Evolutionary conservation across 2,329 filamentous ascomycete species (phyloP), one percentile per base, ranked within the genome.

Genomic region (Trichoderma koningiopsis): DNA sequence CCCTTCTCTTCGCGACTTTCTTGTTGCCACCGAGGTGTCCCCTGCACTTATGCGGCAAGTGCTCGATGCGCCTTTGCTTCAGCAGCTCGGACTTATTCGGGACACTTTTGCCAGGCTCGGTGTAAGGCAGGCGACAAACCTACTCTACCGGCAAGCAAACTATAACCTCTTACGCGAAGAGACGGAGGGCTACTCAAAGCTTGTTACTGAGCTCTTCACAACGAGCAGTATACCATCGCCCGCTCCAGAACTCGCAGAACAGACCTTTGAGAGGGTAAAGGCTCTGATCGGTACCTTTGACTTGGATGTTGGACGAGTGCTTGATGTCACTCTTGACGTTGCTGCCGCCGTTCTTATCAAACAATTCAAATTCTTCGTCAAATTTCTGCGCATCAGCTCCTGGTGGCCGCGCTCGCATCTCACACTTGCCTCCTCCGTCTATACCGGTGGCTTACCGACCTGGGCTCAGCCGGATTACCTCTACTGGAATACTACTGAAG

Each of bases 271-370:
- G 77, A 90, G 91, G 72, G 91, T 99, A 72, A 97, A 97, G 80
- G 95, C 92, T 19, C 87, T 99, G 75, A 97, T 99, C 73, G 96
- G 96, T 68, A 96, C 96, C 8, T 99, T 99, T 76, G 95, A 99
- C 79, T 86, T 99, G 71, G 96, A 99, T 78, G 96, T 97, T 47
- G 96, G 96, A 60, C 89, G 96, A 76, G 95, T 96, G 5, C 86
- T 99, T 13, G 96, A 99, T 78, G 93, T 98, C 27, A 96, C 94
- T 0, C 86, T 99, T 22, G 96, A 99, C 77, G 94, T 98, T 37
- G 97, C 97, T 76, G 96, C 96, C 1, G 93, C 94, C 14, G 91
- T 97, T 0, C 87, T 99, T 64, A 92, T 99, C 75, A 96, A 96
- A 77, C 93, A 97, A 73, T 94, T 91, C 77, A 89, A 91, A 37